Percentiles rank a stretch among this genome's conserved stretches.
phyloP scores from a whole-genome alignment of 495 filamentous ascomycete genomes.

The Neurospora pannonica region DNA sequence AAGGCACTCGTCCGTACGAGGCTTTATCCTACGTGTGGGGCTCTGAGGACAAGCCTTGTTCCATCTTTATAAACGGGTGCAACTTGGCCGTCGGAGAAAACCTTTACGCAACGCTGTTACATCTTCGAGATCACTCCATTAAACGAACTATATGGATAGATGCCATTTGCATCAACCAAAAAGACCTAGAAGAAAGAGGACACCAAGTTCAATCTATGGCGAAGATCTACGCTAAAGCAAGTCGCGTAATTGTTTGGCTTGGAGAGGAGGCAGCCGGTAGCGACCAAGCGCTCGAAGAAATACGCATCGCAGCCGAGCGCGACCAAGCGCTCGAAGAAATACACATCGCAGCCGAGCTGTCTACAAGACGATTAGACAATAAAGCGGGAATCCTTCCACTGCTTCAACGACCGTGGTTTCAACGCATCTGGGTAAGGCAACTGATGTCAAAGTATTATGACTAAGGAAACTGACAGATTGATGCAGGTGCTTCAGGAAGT shows the following conservation, averaged over 20 bases:
- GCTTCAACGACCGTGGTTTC: no score
- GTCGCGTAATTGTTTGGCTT: slow-evolving; percentile 28
- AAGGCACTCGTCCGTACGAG: neutral
- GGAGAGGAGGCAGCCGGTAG: slow-evolving; percentile 18
- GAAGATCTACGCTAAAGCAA: slow-evolving; percentile 25
- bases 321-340: slow-evolving; percentile 13
- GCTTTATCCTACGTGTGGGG: slow-evolving; percentile 13
- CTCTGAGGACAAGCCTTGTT: slow-evolving; percentile 1
- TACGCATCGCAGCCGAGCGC: no score
- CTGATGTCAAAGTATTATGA: no score
- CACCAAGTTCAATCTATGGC: slow-evolving; percentile 18
- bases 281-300: no score
- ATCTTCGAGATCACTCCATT: slow-evolving; percentile 8
- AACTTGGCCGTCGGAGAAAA: slow-evolving; percentile 8
- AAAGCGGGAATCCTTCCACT: no score
- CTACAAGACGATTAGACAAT: slow-evolving; percentile 3
- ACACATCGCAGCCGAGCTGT: neutral
- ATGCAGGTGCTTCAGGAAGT: no score
- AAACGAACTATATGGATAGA: slow-evolving; percentile 19
- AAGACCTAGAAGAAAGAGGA: slow-evolving; percentile 5
- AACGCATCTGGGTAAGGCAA: no score
- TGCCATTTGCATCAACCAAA: slow-evolving; percentile 24
- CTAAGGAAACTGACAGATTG: no score
- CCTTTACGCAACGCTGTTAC: slow-evolving; percentile 10
- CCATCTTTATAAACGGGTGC: slow-evolving; percentile 9